These are phyloP conservation scores for Pleodorina starrii DNA, from an alignment of 139 green algal species.

Conservation along the genomic window DNA sequence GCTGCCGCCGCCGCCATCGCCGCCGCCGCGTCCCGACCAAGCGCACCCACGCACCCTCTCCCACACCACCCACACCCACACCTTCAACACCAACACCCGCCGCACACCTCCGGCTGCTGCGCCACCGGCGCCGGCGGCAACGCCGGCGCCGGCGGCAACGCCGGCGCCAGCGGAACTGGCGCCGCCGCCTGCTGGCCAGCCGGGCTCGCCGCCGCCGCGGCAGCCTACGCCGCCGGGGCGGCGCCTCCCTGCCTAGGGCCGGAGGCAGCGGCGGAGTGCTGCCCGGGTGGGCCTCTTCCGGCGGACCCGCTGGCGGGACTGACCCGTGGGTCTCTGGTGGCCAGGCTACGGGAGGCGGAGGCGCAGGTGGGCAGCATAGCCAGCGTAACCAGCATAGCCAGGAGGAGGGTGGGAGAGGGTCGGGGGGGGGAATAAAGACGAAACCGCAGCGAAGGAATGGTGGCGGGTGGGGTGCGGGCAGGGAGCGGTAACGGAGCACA, in stretches of 20 bases:
- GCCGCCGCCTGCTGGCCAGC: neutral
- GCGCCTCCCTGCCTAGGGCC: too few relatives aligned
- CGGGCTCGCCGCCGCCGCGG: neutral
- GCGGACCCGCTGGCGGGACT: neutral
- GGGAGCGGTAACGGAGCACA: neutral
- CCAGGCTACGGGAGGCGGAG: conserved; percentile 10
- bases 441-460: neutral
- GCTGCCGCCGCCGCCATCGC: neutral
- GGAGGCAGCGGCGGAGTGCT: neutral
- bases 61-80: neutral
- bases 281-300: neutral
- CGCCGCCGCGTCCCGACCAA: neutral
- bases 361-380: conserved; percentile 27
- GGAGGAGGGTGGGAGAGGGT: too few relatives aligned
- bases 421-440: too few relatives aligned
- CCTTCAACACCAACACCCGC: neutral
- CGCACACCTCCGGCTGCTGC: neutral
- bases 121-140: too few relatives aligned
- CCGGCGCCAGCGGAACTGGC: neutral
- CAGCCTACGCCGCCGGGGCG: neutral
- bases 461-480: neutral
- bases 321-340: conserved; percentile 9
- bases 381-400: too few relatives aligned
- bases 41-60: neutral
- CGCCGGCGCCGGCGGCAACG: too few relatives aligned